phyloP scores from a whole-genome alignment of 495 filamentous ascomycete genomes.

The Aspergillus funiculosus region DNA sequence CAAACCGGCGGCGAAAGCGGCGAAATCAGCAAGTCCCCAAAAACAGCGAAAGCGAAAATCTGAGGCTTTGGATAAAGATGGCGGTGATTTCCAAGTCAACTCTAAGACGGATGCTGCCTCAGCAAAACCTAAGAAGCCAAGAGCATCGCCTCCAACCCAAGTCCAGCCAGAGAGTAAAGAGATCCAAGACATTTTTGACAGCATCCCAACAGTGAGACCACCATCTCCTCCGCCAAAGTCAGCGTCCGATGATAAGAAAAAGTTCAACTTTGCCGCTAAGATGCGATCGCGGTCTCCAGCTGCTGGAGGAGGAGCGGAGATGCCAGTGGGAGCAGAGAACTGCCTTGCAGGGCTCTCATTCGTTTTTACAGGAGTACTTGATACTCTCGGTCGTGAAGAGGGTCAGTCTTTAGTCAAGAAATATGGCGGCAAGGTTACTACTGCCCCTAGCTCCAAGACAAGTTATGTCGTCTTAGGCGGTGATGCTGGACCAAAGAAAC shows the following conservation, averaged over 20 bases:
- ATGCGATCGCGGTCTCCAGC: conserved; percentile 53
- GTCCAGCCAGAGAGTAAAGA: conserved; percentile 56
- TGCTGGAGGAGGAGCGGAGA: conserved; percentile 57
- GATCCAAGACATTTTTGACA: conserved; percentile 79
- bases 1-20: conserved; percentile 32
- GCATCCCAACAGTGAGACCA: conserved; percentile 71
- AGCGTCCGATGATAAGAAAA: conserved; percentile 47
- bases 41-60: conserved; percentile 54
- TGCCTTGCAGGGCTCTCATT: conserved; percentile 91
- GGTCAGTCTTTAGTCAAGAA: conserved; percentile 82
- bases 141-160: conserved; percentile 56
- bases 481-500: conserved; percentile 90
- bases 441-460: conserved; percentile 83
- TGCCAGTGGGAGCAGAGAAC: conserved; percentile 79
- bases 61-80: conserved; percentile 43
- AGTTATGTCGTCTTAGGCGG: conserved; percentile 86
- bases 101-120: conserved; percentile 34
- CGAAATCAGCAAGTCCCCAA: conserved; percentile 27
- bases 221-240: conserved; percentile 69
- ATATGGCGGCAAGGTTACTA: conserved; percentile 85
- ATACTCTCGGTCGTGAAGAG: conserved; percentile 74
- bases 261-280: conserved; percentile 63
- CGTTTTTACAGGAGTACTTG: conserved; percentile 90
- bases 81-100: conserved; percentile 26
- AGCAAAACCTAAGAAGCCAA: conserved; percentile 52